Percentiles rank a stretch among this genome's conserved stretches.
phyloP scores from a whole-genome alignment of 2,329 filamentous ascomycete species.

The Phaeosphaeriaceae sp. region DNA sequence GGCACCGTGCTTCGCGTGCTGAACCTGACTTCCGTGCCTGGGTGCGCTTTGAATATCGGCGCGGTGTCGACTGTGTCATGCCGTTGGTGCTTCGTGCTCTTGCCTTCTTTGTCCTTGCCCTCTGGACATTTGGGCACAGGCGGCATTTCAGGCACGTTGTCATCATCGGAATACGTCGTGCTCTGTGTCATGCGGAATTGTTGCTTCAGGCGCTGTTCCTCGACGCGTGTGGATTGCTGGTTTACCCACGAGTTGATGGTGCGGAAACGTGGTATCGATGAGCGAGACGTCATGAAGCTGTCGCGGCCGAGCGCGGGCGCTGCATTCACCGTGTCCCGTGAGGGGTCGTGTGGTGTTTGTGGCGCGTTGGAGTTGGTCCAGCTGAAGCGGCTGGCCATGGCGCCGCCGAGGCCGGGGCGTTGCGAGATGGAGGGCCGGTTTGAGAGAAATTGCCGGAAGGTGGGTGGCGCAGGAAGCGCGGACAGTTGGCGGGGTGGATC shows the following conservation, averaged over 20 bases:
- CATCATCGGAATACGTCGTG: conserved; percentile 33
- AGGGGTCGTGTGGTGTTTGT: conserved; percentile 45
- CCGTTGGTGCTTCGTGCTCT: conserved; percentile 42
- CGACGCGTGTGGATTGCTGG: conserved; percentile 47
- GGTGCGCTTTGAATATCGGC: conserved; percentile 50
- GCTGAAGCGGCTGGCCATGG: conserved; percentile 44
- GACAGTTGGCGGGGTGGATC: conserved; percentile 24
- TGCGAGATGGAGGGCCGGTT: conserved; percentile 44
- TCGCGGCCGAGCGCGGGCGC: conserved; percentile 33
- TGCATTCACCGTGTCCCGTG: conserved; percentile 30
- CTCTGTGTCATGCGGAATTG: conserved; percentile 42
- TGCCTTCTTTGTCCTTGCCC: neutral
- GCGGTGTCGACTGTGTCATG: conserved; percentile 47
- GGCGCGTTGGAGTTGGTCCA: conserved; percentile 51
- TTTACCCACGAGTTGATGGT: conserved; percentile 52
- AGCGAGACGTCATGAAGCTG: conserved; percentile 46
- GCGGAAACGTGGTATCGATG: conserved; percentile 48
- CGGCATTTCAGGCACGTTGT: conserved; percentile 39
- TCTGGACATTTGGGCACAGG: conserved; percentile 21
- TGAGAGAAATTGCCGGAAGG: conserved; percentile 48
- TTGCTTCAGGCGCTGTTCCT: conserved; percentile 44
- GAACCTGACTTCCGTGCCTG: conserved; percentile 49
- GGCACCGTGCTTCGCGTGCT: conserved; percentile 47
- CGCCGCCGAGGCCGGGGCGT: conserved; percentile 31
- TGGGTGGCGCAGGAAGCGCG: conserved; percentile 40